Evolutionary conservation across 768 basidiomycete species (phyloP).

Genomic region (Dioszegia hungarica): DNA sequence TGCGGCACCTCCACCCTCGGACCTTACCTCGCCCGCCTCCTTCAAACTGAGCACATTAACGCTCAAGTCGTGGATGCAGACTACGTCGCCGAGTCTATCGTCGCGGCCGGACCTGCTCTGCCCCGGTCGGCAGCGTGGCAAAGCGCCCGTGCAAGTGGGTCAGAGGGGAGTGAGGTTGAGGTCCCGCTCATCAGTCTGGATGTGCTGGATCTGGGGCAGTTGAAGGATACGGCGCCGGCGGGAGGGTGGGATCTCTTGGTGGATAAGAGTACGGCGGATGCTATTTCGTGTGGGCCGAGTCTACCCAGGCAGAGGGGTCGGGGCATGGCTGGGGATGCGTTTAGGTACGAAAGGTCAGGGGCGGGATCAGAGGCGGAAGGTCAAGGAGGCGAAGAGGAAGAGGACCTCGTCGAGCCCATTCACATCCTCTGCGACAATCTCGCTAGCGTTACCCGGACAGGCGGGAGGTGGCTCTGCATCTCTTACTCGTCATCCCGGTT

Average conservation of each 20-base stretch:
- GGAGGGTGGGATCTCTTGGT: slow-evolving; percentile 25
- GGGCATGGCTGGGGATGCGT: slow-evolving; percentile 8
- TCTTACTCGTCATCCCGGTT: slow-evolving; percentile 22
- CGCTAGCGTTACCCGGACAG: background rate
- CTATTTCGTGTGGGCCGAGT: slow-evolving; percentile 34
- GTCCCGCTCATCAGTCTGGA: slow-evolving; percentile 10
- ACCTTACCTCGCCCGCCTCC: background rate
- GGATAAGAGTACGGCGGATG: slow-evolving; percentile 43
- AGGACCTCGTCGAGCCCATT: slow-evolving; percentile 13
- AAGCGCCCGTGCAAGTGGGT: too few species aligned
- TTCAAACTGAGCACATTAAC: background rate
- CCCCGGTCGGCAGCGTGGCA: too few species aligned
- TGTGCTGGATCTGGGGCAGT: slow-evolving; percentile 1
- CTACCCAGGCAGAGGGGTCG: background rate
- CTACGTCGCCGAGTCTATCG: slow-evolving; percentile 21
- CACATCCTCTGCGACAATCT: slow-evolving; percentile 14
- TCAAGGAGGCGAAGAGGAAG: slow-evolving; percentile 9
- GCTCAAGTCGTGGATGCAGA: slow-evolving; percentile 29
- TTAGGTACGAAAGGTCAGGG: too few species aligned
- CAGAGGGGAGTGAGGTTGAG: too few species aligned
- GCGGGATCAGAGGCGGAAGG: too few species aligned
- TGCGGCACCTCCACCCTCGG: slow-evolving; percentile 32
- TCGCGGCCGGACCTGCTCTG: background rate
- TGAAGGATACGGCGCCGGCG: background rate
- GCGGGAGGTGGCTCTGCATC: slow-evolving; percentile 23